phyloP scores from a whole-genome alignment of 306 rosid genomes.

The Crataegus laevigata region DNA sequence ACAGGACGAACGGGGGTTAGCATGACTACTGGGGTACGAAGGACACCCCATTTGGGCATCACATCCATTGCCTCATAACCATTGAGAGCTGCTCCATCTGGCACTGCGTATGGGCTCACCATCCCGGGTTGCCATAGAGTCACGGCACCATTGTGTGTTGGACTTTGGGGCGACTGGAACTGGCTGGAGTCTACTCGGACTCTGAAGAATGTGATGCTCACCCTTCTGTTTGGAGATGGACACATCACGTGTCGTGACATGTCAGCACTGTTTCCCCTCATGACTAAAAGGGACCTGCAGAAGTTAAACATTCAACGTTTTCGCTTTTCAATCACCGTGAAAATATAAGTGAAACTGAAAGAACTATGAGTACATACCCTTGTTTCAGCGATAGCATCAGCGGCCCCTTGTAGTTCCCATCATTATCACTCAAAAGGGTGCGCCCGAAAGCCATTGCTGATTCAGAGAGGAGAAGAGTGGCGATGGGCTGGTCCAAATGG shows the following conservation, averaged over 20 bases:
- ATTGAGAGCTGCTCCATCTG: constrained; percentile 44
- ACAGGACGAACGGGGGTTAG: constrained; percentile 62
- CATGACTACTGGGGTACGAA: constrained; percentile 68
- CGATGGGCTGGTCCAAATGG: constrained; percentile 92
- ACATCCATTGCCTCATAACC: constrained; percentile 55
- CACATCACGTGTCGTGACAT: constrained; percentile 98
- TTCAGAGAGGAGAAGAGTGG: constrained; percentile 82
- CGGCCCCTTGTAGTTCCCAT: constrained; percentile 95
- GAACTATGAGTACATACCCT: constrained; percentile 57
- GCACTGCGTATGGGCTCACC: constrained; percentile 42
- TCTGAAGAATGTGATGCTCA: constrained; percentile 72
- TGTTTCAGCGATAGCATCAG: constrained; percentile 74
- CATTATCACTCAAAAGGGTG: constrained; percentile 67
- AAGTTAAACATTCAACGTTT: neutral
- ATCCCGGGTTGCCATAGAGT: constrained; percentile 69
- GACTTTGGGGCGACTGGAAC: constrained; percentile 44
- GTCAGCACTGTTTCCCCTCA: constrained; percentile 98
- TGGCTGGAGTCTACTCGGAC: constrained; percentile 65
- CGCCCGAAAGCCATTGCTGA: constrained; percentile 95
- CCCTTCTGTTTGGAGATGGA: constrained; percentile 70
- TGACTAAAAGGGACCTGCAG: constrained; percentile 76
- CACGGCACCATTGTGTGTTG: constrained; percentile 42
- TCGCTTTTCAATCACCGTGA: neutral
- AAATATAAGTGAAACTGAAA: neutral
- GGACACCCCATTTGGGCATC: constrained; percentile 84